A percentile compares a stretch with the other conserved stretches of the same genome.
phyloP scores from a whole-genome alignment of 176 grass and related monocot genomes.

The Oryza punctata region DNA sequence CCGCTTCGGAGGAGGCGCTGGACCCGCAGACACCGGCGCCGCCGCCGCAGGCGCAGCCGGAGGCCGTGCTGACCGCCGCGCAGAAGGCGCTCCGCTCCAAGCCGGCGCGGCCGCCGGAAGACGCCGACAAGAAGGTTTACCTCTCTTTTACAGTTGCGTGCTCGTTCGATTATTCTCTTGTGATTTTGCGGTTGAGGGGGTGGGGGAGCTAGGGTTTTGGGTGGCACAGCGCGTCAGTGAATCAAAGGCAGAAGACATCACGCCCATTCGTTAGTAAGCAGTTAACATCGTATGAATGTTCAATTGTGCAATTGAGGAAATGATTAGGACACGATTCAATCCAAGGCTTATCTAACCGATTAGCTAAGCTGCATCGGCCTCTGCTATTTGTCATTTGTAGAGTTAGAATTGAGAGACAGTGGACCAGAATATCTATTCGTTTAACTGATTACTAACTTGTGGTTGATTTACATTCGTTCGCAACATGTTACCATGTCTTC shows the following conservation, averaged over 20 bases:
- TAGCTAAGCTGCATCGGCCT: neutral
- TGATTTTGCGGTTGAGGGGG: neutral
- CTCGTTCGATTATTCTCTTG: neutral
- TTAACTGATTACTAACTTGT: neutral
- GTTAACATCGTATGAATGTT: neutral
- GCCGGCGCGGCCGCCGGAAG: slow-evolving; percentile 40
- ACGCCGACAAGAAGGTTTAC: slow-evolving; percentile 53
- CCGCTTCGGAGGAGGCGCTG: neutral
- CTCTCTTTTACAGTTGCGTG: neutral
- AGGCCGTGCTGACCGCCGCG: slow-evolving; percentile 32
- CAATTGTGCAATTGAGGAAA: neutral
- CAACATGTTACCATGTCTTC: neutral
- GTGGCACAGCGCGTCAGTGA: no score
- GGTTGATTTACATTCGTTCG: neutral
- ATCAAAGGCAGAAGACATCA: neutral
- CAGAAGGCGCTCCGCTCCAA: slow-evolving; percentile 70
- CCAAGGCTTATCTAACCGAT: neutral
- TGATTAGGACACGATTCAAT: neutral
- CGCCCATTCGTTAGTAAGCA: neutral
- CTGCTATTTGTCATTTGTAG: neutral
- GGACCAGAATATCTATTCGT: neutral
- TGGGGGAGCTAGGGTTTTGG: slow-evolving; percentile 17
- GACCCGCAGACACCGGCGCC: neutral
- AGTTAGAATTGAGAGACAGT: neutral
- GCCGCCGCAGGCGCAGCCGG: neutral